Base-by-base conservation (phyloP, 1,284 basidiomycete genomes). In the Boletellus dicymbophilus region DNA sequence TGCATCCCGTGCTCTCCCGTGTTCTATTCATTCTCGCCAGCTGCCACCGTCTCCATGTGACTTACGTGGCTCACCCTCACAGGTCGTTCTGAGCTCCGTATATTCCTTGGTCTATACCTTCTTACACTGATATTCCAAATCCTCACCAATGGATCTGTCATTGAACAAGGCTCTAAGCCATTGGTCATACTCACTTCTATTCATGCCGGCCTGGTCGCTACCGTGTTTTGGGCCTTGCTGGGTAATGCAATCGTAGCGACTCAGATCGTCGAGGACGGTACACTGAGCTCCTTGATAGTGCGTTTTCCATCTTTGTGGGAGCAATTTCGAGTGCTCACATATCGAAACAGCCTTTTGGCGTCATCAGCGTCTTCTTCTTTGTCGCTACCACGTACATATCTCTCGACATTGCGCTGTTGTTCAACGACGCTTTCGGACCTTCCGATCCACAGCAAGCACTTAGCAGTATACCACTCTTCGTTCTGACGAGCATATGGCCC, bases 401-500 rank as follows among this genome's bases (percentile, higher is more conserved):
- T 0, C 78, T 94, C 49, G 93, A 95, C 59, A 79, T 87, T 36
- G 88, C 76, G 0, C 73, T 93, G 12, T 69, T 77, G 16, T 76
- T 90, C 56, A 88, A 88, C 0, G 49, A 59, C 4, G 67, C 75
- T 4, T 82, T 94, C 48, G 82, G 83, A 10, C 77, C 81, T 2
- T 79, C 80, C 5, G 73, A 72, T 42, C 85, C 86, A 0, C 80
- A 80, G 1, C 51, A 69, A 18, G 62, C 76, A 3, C 73, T 94
- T 30, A 70, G 72, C 53, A 87, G 81, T 60, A 82, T 85, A 43
- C 73, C 88, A 15, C 69, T 95, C 22, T 95, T 94, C 60, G 81
- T 93, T 4, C 66, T 94, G 46, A 89, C 88, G 13, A 82, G 81
- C 55, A 82, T 95, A 39, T 93, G 91, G 92, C 93, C 92, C n/a